A percentile compares a stretch with the other conserved stretches of the same genome.
Conservation (phyloP, 768 basidiomycete species). For the Naganishia friedmannii region DNA sequence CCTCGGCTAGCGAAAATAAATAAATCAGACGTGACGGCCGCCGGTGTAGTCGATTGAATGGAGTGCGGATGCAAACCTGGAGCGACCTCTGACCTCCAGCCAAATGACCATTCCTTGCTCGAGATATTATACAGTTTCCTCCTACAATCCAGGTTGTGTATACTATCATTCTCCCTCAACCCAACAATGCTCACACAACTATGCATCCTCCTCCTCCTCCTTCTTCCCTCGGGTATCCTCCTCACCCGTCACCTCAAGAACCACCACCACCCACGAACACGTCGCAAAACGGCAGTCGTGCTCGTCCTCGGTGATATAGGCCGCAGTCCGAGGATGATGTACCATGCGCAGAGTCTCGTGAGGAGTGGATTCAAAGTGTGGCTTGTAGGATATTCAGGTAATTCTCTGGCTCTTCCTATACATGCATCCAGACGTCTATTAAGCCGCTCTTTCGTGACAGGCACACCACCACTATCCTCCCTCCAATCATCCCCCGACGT, state of each 20-base stretch:
- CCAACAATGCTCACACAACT: constrained; percentile 8
- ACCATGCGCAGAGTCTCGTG: constrained; percentile 90
- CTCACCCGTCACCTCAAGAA: constrained; percentile 11
- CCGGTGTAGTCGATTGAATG: too few relatives aligned
- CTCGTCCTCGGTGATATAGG: constrained; percentile 95
- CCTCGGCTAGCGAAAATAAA: constrained; percentile 8
- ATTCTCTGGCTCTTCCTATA: too few relatives aligned
- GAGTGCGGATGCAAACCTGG: too few relatives aligned
- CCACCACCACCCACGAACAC: constrained; percentile 4
- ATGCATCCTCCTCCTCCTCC: constrained; percentile 12
- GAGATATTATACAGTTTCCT: too few relatives aligned
- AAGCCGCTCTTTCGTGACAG: constrained; percentile 55
- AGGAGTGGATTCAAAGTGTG: constrained; percentile 71
- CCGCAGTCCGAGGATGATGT: constrained; percentile 96
- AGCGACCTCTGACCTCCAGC: too few relatives aligned
- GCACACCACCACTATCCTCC: constrained; percentile 71
- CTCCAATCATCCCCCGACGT: constrained; percentile 67
- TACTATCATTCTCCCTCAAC: too few relatives aligned
- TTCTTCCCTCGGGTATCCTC: background rate
- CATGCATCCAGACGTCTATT: too few relatives aligned
- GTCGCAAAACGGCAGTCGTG: constrained; percentile 67
- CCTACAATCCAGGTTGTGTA: too few relatives aligned
- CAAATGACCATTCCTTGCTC: background rate
- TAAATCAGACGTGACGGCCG: background rate
- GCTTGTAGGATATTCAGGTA: constrained; percentile 82